Percentiles rank a stretch among this genome's conserved stretches.
Evolutionary conservation across 2,329 filamentous ascomycete genomes (phyloP).

Genomic region (Beauveria sp.): DNA sequence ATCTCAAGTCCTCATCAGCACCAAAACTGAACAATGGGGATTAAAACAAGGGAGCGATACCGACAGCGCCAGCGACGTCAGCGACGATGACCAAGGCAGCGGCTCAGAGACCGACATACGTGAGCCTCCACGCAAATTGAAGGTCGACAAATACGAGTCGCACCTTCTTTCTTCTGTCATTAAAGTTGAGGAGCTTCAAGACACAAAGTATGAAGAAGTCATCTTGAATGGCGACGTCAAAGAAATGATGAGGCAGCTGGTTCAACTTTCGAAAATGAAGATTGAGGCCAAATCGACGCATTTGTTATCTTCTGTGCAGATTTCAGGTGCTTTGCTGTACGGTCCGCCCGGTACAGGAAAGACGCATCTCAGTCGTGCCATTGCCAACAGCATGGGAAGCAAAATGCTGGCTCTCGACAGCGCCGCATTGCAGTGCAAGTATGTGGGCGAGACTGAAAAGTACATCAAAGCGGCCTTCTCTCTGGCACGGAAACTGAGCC

Average conservation of each 20-base stretch:
- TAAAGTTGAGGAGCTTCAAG: background rate
- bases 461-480: conserved; percentile 20
- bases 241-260: background rate
- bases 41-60: background rate
- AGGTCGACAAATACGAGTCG: background rate
- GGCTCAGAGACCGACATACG: no score
- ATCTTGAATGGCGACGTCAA: background rate
- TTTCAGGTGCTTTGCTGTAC: conserved; percentile 20
- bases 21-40: background rate
- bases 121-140: no score
- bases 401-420: conserved; percentile 19
- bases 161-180: background rate
- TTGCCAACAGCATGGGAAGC: conserved; percentile 15
- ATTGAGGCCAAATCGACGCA: background rate
- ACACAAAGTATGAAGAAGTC: background rate
- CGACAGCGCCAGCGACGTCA: no score
- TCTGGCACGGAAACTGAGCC: conserved; percentile 18
- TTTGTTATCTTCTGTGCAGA: background rate
- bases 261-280: background rate
- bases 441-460: conserved; percentile 20
- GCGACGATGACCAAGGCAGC: background rate
- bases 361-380: conserved; percentile 17
- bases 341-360: conserved; percentile 25
- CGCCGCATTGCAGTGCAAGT: conserved; percentile 13
- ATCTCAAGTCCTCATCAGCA: background rate